Evolutionary conservation across 495 filamentous ascomycete genomes (phyloP).

Genomic region (Annulohypoxylon maeteangense): DNA sequence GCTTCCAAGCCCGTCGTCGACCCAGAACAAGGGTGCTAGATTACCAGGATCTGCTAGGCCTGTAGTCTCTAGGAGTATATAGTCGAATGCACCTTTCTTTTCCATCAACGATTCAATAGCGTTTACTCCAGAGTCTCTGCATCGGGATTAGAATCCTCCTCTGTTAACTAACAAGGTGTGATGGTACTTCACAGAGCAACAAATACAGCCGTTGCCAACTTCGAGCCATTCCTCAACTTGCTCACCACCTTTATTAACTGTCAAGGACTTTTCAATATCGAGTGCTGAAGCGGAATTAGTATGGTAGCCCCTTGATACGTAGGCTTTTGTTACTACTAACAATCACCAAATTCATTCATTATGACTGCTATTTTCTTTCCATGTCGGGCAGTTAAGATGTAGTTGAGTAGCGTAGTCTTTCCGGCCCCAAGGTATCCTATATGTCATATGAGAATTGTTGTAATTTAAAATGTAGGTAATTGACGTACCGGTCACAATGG

Average conservation of each 20-base stretch:
- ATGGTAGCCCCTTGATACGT: background rate
- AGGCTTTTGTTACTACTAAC: constrained; percentile 59
- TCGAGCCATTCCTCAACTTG: constrained; percentile 95
- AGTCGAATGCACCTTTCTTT: constrained; percentile 92
- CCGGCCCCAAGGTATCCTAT: constrained; percentile 89
- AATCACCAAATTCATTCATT: constrained; percentile 97
- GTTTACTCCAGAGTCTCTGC: constrained; percentile 86
- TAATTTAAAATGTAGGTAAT: background rate
- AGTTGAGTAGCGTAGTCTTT: constrained; percentile 95
- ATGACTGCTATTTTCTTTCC: constrained; percentile 98
- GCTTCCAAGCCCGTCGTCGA: constrained; percentile 93
- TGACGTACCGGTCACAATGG: constrained; percentile 86
- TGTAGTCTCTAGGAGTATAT: constrained; percentile 97
- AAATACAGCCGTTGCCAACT: constrained; percentile 96
- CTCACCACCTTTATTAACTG: constrained; percentile 83
- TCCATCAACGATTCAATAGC: constrained; percentile 98
- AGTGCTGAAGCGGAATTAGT: constrained; percentile 66
- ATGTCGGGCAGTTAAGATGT: constrained; percentile 92
- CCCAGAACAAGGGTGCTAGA: constrained; percentile 95
- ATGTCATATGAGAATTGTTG: constrained; percentile 28
- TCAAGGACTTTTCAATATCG: constrained; percentile 94
- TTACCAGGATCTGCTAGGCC: constrained; percentile 96
- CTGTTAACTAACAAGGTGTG: background rate
- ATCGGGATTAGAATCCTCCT: constrained; percentile 16
- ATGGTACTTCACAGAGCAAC: constrained; percentile 92